Conservation (phyloP, 1,284 basidiomycete species). For the Cerrena zonata region DNA sequence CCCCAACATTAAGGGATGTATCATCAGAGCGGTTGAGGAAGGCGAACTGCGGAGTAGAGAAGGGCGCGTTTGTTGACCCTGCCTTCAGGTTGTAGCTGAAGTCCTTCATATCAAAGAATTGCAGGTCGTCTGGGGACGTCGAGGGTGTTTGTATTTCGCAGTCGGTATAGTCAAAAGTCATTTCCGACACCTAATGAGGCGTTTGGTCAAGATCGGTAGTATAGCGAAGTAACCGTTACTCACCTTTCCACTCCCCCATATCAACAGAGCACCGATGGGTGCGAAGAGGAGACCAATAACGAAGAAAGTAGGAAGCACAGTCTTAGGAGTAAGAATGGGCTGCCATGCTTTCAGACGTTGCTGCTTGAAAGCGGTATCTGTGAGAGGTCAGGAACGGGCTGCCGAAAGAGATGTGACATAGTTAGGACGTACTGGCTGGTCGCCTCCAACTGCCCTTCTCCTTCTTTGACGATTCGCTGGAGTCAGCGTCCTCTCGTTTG, state of each 20-base stretch:
- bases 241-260: constrained; percentile 80
- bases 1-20: constrained; percentile 35
- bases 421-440: constrained; percentile 69
- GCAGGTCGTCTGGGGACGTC: constrained; percentile 21
- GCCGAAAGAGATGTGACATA: neutral
- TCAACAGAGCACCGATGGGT: constrained; percentile 89
- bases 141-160: constrained; percentile 70
- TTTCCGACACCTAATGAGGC: constrained; percentile 73
- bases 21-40: constrained; percentile 51
- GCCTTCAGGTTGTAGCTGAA: constrained; percentile 66
- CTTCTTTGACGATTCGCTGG: constrained; percentile 45
- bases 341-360: constrained; percentile 99
- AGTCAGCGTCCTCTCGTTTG: constrained; percentile 19
- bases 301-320: constrained; percentile 93
- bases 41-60: constrained; percentile 59
- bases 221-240: constrained; percentile 17
- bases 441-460: constrained; percentile 84
- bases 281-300: constrained; percentile 92
- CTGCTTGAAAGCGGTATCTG: constrained; percentile 98
- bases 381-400: constrained; percentile 7
- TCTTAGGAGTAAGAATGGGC: constrained; percentile 92
- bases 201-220: neutral
- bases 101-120: constrained; percentile 51
- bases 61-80: constrained; percentile 45
- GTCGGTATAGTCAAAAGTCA: constrained; percentile 92